Evolutionary conservation across 768 basidiomycete species (phyloP), one percentile per base, ranked within the genome.

Genomic region (Artomyces pyxidatus): DNA sequence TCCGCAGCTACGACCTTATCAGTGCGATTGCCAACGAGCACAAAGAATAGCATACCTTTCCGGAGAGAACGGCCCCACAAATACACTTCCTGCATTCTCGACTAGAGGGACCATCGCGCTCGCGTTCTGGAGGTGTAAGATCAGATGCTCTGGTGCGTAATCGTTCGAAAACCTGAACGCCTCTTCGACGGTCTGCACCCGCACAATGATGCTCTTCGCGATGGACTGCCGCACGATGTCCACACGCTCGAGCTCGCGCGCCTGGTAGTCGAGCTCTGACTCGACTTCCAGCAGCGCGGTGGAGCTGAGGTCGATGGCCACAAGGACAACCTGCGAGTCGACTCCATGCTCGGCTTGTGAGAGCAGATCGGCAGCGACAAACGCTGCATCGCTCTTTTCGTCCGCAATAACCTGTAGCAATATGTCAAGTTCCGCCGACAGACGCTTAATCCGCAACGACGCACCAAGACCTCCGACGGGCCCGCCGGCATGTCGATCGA

Each of bases 401-500:
- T 99, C 96, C 23, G 93, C 92, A 51, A 99, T 89, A 49, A 98
- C 93, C 95, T 97, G 56, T 1, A 40, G 44, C 19, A 25, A 28
- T 32, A 11, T 53, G 58, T 59, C 58, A 58, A 62, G 62, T 42
- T 42, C 6, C 14, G 22, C 6, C 23, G 25, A 9, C 28, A 23
- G 6, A 21, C 21, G 39, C 22, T 22, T 16, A 32, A 19, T 7
- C 21, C 21, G 16, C 26, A 30, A 21, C 26, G 41, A 78, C 87
- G 70, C 61, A 96, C 96, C 60, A 99, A 72, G 21, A 99, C 95
- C 68, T 99, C 96, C 3, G 89, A 93, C 25, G 96, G 96, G 6
- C 96, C 96, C 28, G 96, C 96, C 42, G 96, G 96, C 91, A 99
- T 98, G 66, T 99, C 96, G 59, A 98, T 99, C 14, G 90, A 88